Evolutionary conservation across 345 rosid genomes (phyloP).

Genomic region (Citrus sinensis): DVS_A1.0 CM039169.1:7588001-7588500

Average conservation of each 20-base stretch:
- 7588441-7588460: neutral
- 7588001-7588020: neutral
- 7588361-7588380: neutral
- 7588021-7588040: no score
- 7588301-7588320: constrained; percentile 76
- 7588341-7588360: constrained; percentile 69
- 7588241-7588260: constrained; percentile 31
- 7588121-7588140: neutral
- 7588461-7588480: neutral
- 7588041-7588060: neutral
- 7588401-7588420: no score
- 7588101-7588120: neutral
- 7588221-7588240: constrained; percentile 49
- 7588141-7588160: neutral
- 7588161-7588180: neutral
- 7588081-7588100: no score
- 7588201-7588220: neutral
- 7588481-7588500: neutral
- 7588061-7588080: neutral
- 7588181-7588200: neutral
- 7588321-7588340: constrained; percentile 74
- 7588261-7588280: constrained; percentile 43
- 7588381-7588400: neutral
- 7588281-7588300: constrained; percentile 73
- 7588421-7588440: neutral